These are phyloP conservation scores for Theileria sp. DNA, from an alignment of 169 alveolate species.

Conservation along the genomic window DNA sequence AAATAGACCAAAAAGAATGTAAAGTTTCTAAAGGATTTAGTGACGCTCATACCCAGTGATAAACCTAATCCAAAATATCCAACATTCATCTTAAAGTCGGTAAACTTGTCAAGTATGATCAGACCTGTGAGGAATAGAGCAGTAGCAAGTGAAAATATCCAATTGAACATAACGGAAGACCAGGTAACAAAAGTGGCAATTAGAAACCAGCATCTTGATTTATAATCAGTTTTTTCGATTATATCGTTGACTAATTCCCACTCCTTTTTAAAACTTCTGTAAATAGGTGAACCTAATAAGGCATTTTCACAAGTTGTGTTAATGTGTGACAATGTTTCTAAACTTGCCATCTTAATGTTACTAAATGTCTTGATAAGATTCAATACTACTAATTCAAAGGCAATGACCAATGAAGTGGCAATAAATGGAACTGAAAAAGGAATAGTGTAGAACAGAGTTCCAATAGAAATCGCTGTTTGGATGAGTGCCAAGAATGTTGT, in stretches of 20 bases:
- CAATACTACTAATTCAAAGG: not conserved
- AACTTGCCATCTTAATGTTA: conserved; percentile 14
- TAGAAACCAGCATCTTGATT: conserved; percentile 9
- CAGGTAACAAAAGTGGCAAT: not conserved
- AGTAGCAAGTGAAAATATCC: not conserved
- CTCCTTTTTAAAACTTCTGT: conserved; percentile 51
- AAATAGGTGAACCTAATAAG: conserved; percentile 38
- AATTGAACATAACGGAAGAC: not conserved
- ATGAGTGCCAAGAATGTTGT: not conserved
- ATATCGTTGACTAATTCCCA: conserved; percentile 5
- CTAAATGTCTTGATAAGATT: conserved; percentile 15
- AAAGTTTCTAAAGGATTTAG: not conserved
- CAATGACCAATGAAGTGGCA: not conserved
- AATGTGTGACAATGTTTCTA: conserved; percentile 24
- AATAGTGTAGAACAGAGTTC: not conserved
- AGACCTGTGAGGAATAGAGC: not conserved
- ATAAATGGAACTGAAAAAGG: conserved; percentile 25
- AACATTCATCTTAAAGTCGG: not conserved
- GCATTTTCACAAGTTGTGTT: conserved; percentile 42
- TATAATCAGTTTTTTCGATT: conserved; percentile 14
- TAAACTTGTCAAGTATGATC: not conserved
- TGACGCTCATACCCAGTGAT: not conserved
- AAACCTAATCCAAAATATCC: not conserved
- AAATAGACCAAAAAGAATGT: not conserved
- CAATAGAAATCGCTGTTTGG: not conserved